Base-by-base conservation (phyloP, 495 filamentous ascomycete species). In the Penicillium subrubescens region DNA sequence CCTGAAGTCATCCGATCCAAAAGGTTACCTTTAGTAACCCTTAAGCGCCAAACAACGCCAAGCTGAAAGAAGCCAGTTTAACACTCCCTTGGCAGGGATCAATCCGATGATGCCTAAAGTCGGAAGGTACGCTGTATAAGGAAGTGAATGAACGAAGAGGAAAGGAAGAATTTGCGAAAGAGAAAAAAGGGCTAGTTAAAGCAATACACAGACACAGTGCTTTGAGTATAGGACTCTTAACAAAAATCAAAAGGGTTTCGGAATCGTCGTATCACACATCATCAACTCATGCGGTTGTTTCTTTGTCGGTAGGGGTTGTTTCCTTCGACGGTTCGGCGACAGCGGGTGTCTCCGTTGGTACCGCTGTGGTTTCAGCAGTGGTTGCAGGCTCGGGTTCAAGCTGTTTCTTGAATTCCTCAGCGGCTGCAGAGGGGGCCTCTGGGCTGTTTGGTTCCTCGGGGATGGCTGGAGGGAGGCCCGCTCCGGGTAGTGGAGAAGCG, bases 381-480 rank as follows among this genome's bases (percentile, higher is more conserved):
- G 15, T 27, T 21, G 39, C 17, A 33, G 41, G 2, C 52, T 58
- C 63, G 8, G 61, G 12, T 17, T 39, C 25, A 2, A 46, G 8
- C 12, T 43, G 29, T 27, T 58, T 31, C 8, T 58, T 41, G 21
- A 33, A 58, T 8, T 46, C 54, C 27, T 61, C 48, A 12, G 52
- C 33, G 6, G 62, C 37, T 2, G 61, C 29, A 12, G 71, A 60
- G 19, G 51, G 60, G 21, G 61, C 62, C 55, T 76, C 76, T 2
- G 76, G 78, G 17, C 71, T 77, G 27, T 69, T 65, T 1, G 79
- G 79, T 51, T 81, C 79, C 61, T 81, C 79, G 0, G 79, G 79
- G 23, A 81, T 81, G 43, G 76, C 56, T 8, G 77, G 76, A 0
- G 77, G 79, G 12, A 80, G 44, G 17, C 76, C 77, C 4, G 73